A percentile compares a stretch with the other conserved stretches of the same genome.
Conservation (phyloP, 2,329 filamentous ascomycete genomes). For the Aspergillus fijiensis region DNA sequence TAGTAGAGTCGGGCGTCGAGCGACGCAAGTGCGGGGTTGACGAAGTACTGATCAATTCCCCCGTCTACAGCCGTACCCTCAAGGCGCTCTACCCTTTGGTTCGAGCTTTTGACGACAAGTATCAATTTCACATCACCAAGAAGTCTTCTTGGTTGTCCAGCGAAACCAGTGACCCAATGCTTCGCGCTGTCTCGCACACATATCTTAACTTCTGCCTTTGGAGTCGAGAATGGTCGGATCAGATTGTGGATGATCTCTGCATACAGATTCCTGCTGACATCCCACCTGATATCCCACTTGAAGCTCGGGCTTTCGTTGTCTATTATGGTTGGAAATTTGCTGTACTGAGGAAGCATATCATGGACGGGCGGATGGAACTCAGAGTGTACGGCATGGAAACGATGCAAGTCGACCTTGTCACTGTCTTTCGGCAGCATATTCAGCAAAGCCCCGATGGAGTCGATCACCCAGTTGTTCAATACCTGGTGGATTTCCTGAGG, state of each 20-base stretch:
- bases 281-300: slow-evolving; percentile 26
- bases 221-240: slow-evolving; percentile 32
- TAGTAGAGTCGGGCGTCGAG: slow-evolving; percentile 34
- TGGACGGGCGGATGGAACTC: slow-evolving; percentile 85
- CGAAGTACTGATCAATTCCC: slow-evolving; percentile 21
- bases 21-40: slow-evolving; percentile 24
- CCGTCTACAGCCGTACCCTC: slow-evolving; percentile 19
- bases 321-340: slow-evolving; percentile 66
- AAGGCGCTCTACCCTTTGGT: slow-evolving; percentile 31
- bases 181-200: slow-evolving; percentile 32
- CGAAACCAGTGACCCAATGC: slow-evolving; percentile 41
- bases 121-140: slow-evolving; percentile 42
- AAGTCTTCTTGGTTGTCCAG: slow-evolving; percentile 44
- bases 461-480: slow-evolving; percentile 59
- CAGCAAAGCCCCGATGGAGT: slow-evolving; percentile 44
- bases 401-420: slow-evolving; percentile 70
- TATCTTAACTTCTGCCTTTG: slow-evolving; percentile 33
- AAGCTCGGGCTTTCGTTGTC: slow-evolving; percentile 37
- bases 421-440: slow-evolving; percentile 62
- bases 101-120: slow-evolving; percentile 35
- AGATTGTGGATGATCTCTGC: slow-evolving; percentile 38
- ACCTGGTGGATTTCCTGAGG: slow-evolving; percentile 68
- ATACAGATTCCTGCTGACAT: slow-evolving; percentile 34
- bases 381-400: slow-evolving; percentile 74
- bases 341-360: slow-evolving; percentile 69